Conservation (phyloP, 176 grass and related monocot genomes). For the Bonia amplexicaulis region DNA sequence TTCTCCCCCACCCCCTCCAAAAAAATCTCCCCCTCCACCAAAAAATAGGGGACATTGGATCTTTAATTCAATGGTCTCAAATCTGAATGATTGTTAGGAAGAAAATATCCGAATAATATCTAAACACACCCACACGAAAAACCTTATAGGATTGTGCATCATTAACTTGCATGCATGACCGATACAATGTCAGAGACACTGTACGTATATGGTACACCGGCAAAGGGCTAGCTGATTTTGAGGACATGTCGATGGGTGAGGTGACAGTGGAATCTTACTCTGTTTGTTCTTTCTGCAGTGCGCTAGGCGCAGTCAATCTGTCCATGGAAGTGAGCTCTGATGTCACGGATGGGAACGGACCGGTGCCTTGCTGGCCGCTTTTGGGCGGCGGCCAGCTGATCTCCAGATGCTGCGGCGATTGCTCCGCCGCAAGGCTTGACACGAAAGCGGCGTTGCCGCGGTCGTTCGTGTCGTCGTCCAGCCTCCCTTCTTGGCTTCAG, state of each 20-base stretch:
- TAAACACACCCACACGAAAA: too few relatives aligned
- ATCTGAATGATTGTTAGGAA: too few relatives aligned
- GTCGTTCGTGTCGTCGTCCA: constrained; percentile 42
- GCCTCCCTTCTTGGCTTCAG: constrained; percentile 79
- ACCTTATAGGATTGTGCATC: not conserved
- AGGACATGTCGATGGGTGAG: constrained; percentile 18
- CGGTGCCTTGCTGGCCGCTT: constrained; percentile 48
- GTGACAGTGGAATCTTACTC: constrained; percentile 53
- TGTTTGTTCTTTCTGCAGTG: constrained; percentile 44
- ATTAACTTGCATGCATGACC: not conserved
- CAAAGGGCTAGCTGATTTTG: constrained; percentile 1
- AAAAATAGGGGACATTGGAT: too few relatives aligned
- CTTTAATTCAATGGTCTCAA: too few relatives aligned
- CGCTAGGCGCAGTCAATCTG: constrained; percentile 42
- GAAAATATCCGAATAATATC: too few relatives aligned
- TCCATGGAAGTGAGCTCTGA: constrained; percentile 42
- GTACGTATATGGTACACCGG: not conserved
- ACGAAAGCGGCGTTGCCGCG: constrained; percentile 31
- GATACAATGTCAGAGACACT: not conserved
- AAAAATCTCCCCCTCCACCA: too few relatives aligned
- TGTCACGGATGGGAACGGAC: constrained; percentile 35
- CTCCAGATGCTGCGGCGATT: constrained; percentile 53
- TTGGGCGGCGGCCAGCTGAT: constrained; percentile 37
- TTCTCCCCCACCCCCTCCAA: too few relatives aligned
- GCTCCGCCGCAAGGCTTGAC: constrained; percentile 38